A percentile compares a stretch with the other conserved stretches of the same genome.
Evolutionary conservation across 1,139 yeast species (phyloP).

Genomic region (Candida glucosophila): DNA sequence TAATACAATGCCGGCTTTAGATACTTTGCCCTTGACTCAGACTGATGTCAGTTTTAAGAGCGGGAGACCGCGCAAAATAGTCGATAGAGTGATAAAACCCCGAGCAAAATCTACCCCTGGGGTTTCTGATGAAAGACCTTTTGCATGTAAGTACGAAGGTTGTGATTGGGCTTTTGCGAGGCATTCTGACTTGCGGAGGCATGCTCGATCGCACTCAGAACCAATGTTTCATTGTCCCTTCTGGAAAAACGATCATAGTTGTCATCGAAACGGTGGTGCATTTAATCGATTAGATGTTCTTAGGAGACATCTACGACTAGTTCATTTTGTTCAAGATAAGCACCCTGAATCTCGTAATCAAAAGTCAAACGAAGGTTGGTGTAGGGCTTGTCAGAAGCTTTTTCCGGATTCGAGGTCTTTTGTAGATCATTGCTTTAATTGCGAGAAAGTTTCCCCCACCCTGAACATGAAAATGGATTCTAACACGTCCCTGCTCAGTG

Average conservation of each 20-base stretch:
- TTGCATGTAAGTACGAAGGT: constrained; percentile 41
- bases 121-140: constrained; percentile 31
- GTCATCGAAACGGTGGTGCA: constrained; percentile 67
- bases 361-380: constrained; percentile 53
- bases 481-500: too few species aligned
- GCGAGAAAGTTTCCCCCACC: constrained; percentile 38
- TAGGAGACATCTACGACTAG: constrained; percentile 58
- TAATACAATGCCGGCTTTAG: too few species aligned
- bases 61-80: too few species aligned
- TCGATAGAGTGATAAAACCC: too few species aligned
- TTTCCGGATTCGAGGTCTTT: constrained; percentile 51
- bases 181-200: constrained; percentile 59
- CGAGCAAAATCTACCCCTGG: too few species aligned
- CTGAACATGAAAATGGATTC: too few species aligned
- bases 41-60: too few species aligned
- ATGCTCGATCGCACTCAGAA: constrained; percentile 51
- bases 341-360: constrained; percentile 14
- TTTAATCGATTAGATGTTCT: constrained; percentile 64
- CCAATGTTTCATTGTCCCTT: constrained; percentile 68
- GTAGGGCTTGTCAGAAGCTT: constrained; percentile 51
- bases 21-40: too few species aligned
- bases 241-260: constrained; percentile 57
- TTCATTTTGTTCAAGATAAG: constrained; percentile 52
- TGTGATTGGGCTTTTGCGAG: constrained; percentile 66
- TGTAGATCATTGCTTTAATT: constrained; percentile 57